These are phyloP conservation scores for Ettlia oleoabundans DNA, from an alignment of 139 green algal species.

Conservation along the genomic window DNA sequence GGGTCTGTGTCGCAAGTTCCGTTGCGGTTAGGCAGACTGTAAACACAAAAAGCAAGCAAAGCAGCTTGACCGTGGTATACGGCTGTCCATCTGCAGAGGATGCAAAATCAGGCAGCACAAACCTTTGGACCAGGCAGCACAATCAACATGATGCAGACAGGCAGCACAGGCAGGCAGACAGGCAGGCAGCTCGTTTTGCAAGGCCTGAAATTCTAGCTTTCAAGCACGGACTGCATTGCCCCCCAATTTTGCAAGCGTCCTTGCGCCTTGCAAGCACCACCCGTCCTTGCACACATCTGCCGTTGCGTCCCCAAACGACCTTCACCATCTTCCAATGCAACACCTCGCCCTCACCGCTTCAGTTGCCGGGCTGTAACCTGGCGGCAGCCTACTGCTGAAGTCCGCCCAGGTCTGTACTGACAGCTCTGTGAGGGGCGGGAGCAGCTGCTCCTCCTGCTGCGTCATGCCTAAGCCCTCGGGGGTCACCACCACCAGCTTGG, in stretches of 20 bases:
- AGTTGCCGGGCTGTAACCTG: not conserved
- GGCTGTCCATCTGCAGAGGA: not conserved
- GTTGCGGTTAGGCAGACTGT: too few relatives aligned
- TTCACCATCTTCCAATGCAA: not conserved
- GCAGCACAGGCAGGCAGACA: not conserved
- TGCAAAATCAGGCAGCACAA: too few relatives aligned
- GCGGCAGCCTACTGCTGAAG: slow-evolving; percentile 22
- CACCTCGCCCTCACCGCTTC: not conserved
- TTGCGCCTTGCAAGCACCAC: too few relatives aligned
- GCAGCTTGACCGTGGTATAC: not conserved
- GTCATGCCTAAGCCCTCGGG: slow-evolving; percentile 9
- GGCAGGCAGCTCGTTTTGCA: not conserved
- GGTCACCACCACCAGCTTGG: not conserved
- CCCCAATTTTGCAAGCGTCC: too few relatives aligned
- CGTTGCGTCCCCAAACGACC: too few relatives aligned
- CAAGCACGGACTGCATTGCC: too few relatives aligned
- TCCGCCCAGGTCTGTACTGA: slow-evolving; percentile 14
- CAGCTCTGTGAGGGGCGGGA: not conserved
- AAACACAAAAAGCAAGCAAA: too few relatives aligned
- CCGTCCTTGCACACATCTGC: too few relatives aligned
- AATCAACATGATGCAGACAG: not conserved
- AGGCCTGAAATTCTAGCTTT: not conserved
- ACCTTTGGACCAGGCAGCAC: too few relatives aligned
- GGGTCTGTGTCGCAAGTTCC: too few relatives aligned
- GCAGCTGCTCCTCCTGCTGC: slow-evolving; percentile 2